Evolutionary conservation across 768 basidiomycete genomes (phyloP), one percentile per base, ranked within the genome.

Genomic region (Asterophora lycoperdoides): DNA sequence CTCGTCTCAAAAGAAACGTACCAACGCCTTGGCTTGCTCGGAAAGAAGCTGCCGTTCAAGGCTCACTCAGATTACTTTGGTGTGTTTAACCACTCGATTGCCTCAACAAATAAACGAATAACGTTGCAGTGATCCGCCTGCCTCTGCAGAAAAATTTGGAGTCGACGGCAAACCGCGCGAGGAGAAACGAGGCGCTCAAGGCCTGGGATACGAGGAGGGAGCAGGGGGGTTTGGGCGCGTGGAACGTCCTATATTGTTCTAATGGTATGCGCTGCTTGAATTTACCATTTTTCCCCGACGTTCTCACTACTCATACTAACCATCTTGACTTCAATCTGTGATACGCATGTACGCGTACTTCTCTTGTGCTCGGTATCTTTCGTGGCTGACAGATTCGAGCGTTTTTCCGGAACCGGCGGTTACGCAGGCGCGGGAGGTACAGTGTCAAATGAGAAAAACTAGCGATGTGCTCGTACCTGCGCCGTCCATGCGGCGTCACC

Each of bases 1-100:
- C 77, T 69, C 19, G 70, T 82, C 5, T 70, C 70, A 36, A 81
- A 80, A 60, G 67, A 68, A 14, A 78, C 79, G 0, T 87, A 87
- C 59, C 75, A 85, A 54, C 64, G 64, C 6, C 70, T 87, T 7
- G 84, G 86, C 1, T 56, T 87, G 13, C 69, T 78, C 0, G 86
- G 88, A 4, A 64, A 66, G 49, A 72, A 68, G 20, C 49, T 84
- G 37, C 76, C 80, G 0, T 83, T 80, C 63, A 78, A 77, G 56
- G 68, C 64, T 0, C 72, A 70, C 41, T 55, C 68, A 0, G 77
- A 79, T 38, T 69, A 64, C 44, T 73, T 77, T 56, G 72, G 82
- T 83, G 41, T 41, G 76, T 68, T 19, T 23, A 23, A 23, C 23
- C 23, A 23, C 23, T 23, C 6, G 23, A 3, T 23, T 23, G 23